phyloP scores from a whole-genome alignment of 23 red algal genomes.

The Chondrus crispus region DNA sequence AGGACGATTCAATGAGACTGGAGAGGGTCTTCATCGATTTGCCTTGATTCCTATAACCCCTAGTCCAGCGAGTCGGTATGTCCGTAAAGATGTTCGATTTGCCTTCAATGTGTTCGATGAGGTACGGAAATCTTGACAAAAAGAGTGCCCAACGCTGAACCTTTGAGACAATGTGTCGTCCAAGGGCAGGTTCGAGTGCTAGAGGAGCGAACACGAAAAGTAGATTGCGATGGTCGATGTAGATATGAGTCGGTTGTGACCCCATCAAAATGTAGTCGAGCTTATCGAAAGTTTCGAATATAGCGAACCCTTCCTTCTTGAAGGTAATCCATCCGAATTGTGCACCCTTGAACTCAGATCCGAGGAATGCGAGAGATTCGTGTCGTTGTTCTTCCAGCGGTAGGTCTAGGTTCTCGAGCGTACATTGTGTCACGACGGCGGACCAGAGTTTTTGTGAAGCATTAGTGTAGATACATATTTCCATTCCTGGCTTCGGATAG shows the following conservation, averaged over 20 bases:
- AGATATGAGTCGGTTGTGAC: not conserved
- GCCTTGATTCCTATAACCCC: not conserved
- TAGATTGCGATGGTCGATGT: slow-evolving; percentile 6
- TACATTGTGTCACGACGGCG: not conserved
- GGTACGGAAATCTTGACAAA: not conserved
- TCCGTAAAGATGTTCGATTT: not conserved
- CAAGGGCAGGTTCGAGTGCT: not conserved
- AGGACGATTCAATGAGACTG: not conserved
- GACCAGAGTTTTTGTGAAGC: not conserved
- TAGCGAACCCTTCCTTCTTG: not conserved
- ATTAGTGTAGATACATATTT: not conserved
- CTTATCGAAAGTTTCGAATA: not conserved
- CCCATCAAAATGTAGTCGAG: slow-evolving; percentile 5
- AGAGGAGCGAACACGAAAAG: not conserved
- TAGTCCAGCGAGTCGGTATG: not conserved
- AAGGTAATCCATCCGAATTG: not conserved
- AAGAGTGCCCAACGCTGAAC: not conserved
- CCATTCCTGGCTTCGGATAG: not conserved
- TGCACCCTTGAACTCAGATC: not conserved
- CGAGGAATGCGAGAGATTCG: not conserved
- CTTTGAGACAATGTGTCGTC: not conserved
- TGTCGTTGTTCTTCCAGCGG: not conserved
- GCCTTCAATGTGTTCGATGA: not conserved
- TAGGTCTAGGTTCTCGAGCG: not conserved
- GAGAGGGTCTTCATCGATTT: not conserved